A percentile compares a stretch with the other conserved stretches of the same genome.
Evolutionary conservation across 495 filamentous ascomycete species (phyloP).

Genomic region (Arthonia radiata): DNA sequence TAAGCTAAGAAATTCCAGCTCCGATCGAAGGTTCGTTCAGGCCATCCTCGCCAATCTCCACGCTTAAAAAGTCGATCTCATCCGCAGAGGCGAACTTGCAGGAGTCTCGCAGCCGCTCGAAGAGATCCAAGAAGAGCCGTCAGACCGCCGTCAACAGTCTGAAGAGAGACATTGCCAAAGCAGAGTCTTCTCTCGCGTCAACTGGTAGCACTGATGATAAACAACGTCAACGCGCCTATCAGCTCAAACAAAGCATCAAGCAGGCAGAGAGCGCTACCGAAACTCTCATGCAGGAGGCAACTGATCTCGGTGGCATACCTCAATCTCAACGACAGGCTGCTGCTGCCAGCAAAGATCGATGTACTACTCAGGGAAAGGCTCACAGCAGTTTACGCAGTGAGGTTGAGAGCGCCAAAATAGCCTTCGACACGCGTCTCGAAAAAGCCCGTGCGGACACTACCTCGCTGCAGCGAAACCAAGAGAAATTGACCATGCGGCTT

Average conservation of each 20-base stretch:
- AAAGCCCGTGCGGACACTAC: slow-evolving; percentile 31
- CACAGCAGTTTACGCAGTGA: no score
- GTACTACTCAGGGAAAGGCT: no score
- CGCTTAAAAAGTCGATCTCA: slow-evolving; percentile 64
- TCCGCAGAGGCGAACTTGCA: slow-evolving; percentile 53
- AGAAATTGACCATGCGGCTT: slow-evolving; percentile 51
- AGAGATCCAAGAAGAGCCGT: slow-evolving; percentile 55
- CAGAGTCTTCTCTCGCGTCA: slow-evolving; percentile 36
- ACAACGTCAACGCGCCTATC: slow-evolving; percentile 51
- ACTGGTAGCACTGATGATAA: slow-evolving; percentile 63
- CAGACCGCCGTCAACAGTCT: slow-evolving; percentile 41
- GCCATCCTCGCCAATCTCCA: slow-evolving; percentile 55
- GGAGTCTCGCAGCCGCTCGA: slow-evolving; percentile 51
- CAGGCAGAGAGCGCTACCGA: slow-evolving; percentile 30
- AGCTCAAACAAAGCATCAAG: slow-evolving; percentile 52
- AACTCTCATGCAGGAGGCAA: no score
- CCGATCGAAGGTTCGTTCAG: slow-evolving; percentile 43
- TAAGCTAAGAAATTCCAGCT: no score
- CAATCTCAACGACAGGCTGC: no score
- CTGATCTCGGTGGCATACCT: no score
- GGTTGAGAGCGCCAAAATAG: no score
- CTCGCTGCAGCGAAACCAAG: slow-evolving; percentile 44
- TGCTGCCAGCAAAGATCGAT: no score
- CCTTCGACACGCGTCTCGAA: no score
- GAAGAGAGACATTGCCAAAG: slow-evolving; percentile 60